phyloP scores from a whole-genome alignment of 306 rosid species.

The Arachis hypogaea region DNA sequence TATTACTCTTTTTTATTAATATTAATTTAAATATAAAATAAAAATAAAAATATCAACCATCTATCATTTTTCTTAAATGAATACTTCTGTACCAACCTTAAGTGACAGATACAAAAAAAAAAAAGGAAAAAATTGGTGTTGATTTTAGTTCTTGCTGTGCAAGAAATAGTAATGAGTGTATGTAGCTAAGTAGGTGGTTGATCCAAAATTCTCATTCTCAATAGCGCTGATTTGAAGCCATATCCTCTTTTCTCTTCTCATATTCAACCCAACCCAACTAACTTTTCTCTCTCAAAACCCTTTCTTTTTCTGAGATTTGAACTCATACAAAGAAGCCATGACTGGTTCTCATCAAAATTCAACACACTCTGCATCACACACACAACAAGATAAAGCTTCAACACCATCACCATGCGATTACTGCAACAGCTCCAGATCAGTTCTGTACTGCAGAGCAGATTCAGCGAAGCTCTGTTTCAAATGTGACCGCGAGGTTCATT shows the following conservation, averaged over 20 bases:
- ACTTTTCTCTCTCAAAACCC: not conserved
- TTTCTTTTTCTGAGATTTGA: constrained; percentile 1
- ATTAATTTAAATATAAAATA: no score
- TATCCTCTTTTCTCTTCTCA: not conserved
- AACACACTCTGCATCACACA: not conserved
- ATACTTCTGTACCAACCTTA: no score
- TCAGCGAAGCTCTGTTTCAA: constrained; percentile 85
- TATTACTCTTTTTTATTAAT: no score
- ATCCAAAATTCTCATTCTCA: constrained; percentile 34
- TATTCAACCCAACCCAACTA: constrained; percentile 5
- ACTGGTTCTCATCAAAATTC: constrained; percentile 11
- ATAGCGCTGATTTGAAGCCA: constrained; percentile 41
- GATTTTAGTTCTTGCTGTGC: constrained; percentile 45
- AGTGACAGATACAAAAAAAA: no score
- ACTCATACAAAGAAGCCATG: constrained; percentile 35
- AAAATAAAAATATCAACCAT: no score
- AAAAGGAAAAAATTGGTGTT: no score
- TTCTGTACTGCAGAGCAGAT: constrained; percentile 86
- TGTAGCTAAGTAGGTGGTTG: not conserved
- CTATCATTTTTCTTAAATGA: no score
- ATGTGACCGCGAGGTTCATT: constrained; percentile 84
- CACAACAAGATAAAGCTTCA: not conserved
- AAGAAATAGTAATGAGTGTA: constrained; percentile 47
- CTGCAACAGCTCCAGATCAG: constrained; percentile 59
- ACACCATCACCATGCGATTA: constrained; percentile 56